Evolutionary conservation across 495 filamentous ascomycete genomes (phyloP).

Genomic region (Diplogelasinospora grovesii): DNA sequence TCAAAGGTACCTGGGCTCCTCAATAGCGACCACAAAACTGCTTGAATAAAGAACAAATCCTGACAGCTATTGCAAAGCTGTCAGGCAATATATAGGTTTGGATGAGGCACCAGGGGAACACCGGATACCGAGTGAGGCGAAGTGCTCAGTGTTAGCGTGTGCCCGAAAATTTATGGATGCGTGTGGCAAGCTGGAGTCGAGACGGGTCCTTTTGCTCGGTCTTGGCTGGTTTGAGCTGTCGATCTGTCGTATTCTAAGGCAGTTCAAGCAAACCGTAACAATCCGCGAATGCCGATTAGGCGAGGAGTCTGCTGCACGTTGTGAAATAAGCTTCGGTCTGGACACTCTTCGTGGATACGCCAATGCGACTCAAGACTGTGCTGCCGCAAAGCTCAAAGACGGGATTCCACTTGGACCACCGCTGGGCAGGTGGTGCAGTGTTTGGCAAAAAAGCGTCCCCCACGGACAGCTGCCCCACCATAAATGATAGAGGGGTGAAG

Average conservation of each 20-base stretch:
- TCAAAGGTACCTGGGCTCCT: slow-evolving; percentile 29
- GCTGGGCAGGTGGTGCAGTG: too few species aligned
- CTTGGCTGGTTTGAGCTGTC: neutral
- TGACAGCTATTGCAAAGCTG: slow-evolving; percentile 13
- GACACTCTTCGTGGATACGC: slow-evolving; percentile 1
- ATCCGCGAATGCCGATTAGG: slow-evolving; percentile 5
- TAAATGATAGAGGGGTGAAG: too few species aligned
- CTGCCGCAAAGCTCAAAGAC: too few species aligned
- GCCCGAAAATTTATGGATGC: slow-evolving; percentile 9
- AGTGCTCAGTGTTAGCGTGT: slow-evolving; percentile 11
- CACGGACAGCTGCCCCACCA: too few species aligned
- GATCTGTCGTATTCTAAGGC: slow-evolving; percentile 5
- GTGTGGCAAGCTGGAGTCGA: slow-evolving; percentile 27
- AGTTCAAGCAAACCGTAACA: too few species aligned
- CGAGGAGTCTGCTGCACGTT: neutral
- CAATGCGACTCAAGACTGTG: too few species aligned
- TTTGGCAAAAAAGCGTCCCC: too few species aligned
- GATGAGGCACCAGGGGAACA: slow-evolving; percentile 4
- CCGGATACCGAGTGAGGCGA: slow-evolving; percentile 23
- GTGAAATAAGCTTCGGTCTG: slow-evolving; percentile 13
- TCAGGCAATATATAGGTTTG: slow-evolving; percentile 23
- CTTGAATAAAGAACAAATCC: slow-evolving; percentile 11
- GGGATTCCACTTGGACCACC: too few species aligned
- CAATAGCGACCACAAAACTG: slow-evolving; percentile 36
- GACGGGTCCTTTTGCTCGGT: slow-evolving; percentile 14